phyloP scores from a whole-genome alignment of 768 basidiomycete species.

The Mycena vitilis region DNA sequence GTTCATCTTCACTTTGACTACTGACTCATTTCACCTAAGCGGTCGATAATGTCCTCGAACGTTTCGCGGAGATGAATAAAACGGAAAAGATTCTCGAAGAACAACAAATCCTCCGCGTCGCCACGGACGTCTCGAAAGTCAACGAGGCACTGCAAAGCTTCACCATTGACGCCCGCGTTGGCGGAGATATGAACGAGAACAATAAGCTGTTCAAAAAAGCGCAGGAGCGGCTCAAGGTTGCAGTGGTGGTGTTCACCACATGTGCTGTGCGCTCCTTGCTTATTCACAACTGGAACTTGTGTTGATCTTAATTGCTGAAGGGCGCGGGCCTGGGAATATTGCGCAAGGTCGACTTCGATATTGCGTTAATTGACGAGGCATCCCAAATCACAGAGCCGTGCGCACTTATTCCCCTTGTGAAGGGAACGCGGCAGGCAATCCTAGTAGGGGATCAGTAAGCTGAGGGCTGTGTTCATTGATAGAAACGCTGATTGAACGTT shows the following conservation, averaged over 20 bases:
- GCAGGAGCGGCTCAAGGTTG: slow-evolving; percentile 65
- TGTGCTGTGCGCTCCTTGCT: slow-evolving; percentile 56
- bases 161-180: slow-evolving; percentile 73
- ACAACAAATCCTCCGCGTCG: slow-evolving; percentile 73
- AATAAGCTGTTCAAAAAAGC: slow-evolving; percentile 68
- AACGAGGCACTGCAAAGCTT: slow-evolving; percentile 66
- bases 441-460: slow-evolving; percentile 79
- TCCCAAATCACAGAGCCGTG: slow-evolving; percentile 78
- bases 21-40: slow-evolving; percentile 50
- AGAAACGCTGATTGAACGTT: not conserved
- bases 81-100: slow-evolving; percentile 56
- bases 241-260: slow-evolving; percentile 72
- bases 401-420: slow-evolving; percentile 74
- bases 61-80: slow-evolving; percentile 64
- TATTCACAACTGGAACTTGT: not conserved
- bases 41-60: slow-evolving; percentile 77
- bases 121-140: slow-evolving; percentile 74
- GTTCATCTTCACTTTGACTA: not conserved
- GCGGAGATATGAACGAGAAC: slow-evolving; percentile 73
- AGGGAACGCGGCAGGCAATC: slow-evolving; percentile 67
- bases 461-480: not conserved
- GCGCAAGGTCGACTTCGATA: slow-evolving; percentile 66
- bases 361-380: slow-evolving; percentile 76
- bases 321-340: slow-evolving; percentile 71
- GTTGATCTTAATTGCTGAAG: slow-evolving; percentile 9